Evolutionary conservation across 2,329 filamentous ascomycete genomes (phyloP).

Genomic region (Paraconiothyrium sp.): DNA sequence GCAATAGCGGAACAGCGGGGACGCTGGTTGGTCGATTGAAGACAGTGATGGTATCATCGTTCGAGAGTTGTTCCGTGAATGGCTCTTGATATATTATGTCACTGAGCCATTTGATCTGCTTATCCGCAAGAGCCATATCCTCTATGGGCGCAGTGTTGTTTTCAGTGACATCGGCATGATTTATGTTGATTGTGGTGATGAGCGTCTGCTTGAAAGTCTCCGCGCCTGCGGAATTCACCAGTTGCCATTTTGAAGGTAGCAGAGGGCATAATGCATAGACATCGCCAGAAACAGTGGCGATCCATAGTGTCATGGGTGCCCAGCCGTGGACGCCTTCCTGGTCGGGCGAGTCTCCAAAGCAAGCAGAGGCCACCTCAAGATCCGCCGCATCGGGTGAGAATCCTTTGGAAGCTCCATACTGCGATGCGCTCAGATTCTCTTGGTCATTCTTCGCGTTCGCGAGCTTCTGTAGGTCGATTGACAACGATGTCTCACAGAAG

Average conservation of each 20-base stretch:
- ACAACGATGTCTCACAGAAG: conserved; percentile 83
- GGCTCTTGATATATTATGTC: conserved; percentile 60
- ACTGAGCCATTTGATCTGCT: conserved; percentile 68
- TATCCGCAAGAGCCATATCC: conserved; percentile 55
- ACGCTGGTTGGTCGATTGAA: conserved; percentile 64
- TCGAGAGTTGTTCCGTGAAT: conserved; percentile 50
- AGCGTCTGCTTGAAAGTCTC: conserved; percentile 81
- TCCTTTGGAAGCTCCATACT: conserved; percentile 76
- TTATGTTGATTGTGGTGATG: conserved; percentile 82
- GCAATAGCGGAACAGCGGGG: conserved; percentile 66
- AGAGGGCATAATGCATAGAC: conserved; percentile 93
- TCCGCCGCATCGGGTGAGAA: conserved; percentile 92
- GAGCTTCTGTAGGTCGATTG: conserved; percentile 88
- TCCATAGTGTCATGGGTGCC: conserved; percentile 95
- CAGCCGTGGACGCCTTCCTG: conserved; percentile 71
- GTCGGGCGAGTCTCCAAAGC: conserved; percentile 77
- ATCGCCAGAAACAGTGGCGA: conserved; percentile 94
- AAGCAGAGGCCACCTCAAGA: conserved; percentile 91
- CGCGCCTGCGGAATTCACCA: conserved; percentile 44
- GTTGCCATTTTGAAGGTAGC: conserved; percentile 85
- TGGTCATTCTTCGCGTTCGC: conserved; percentile 83
- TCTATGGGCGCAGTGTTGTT: conserved; percentile 53
- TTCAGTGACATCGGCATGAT: conserved; percentile 51
- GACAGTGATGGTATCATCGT: conserved; percentile 59
- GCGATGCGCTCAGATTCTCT: conserved; percentile 83